These are phyloP conservation scores for Colletotrichum phormii DNA, from an alignment of 2,329 filamentous ascomycete species.

Conservation along the genomic window DNA sequence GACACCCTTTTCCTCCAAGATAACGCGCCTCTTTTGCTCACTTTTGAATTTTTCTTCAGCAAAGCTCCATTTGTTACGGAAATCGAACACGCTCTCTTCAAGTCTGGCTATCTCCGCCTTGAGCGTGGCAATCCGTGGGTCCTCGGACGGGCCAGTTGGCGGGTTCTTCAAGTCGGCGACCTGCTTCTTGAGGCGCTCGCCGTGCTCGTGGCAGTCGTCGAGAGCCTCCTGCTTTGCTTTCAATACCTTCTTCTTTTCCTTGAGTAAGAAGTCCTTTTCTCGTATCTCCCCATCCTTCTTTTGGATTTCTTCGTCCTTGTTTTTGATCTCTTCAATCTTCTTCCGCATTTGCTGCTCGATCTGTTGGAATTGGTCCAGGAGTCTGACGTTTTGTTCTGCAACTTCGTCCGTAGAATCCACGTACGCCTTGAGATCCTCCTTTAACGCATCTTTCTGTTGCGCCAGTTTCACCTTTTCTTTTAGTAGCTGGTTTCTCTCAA, in stretches of 20 bases:
- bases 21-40: neutral
- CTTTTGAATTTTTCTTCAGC: neutral
- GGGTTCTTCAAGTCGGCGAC: neutral
- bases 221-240: neutral
- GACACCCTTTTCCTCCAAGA: neutral
- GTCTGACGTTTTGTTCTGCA: neutral
- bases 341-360: neutral
- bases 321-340: neutral
- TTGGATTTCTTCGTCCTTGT: neutral
- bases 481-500: neutral
- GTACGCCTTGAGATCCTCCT: no score
- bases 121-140: neutral
- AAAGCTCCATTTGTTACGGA: neutral
- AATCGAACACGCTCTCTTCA: constrained; percentile 1
- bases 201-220: neutral
- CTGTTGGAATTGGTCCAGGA: neutral
- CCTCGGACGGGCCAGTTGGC: neutral
- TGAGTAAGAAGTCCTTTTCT: neutral
- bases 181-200: neutral
- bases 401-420: neutral
- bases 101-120: neutral
- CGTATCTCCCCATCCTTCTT: neutral
- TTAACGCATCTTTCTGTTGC: neutral
- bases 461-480: neutral
- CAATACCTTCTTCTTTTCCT: neutral